Evolutionary conservation across 2,329 filamentous ascomycete species (phyloP).

Genomic region (Fusarium fracticaudum): DNA sequence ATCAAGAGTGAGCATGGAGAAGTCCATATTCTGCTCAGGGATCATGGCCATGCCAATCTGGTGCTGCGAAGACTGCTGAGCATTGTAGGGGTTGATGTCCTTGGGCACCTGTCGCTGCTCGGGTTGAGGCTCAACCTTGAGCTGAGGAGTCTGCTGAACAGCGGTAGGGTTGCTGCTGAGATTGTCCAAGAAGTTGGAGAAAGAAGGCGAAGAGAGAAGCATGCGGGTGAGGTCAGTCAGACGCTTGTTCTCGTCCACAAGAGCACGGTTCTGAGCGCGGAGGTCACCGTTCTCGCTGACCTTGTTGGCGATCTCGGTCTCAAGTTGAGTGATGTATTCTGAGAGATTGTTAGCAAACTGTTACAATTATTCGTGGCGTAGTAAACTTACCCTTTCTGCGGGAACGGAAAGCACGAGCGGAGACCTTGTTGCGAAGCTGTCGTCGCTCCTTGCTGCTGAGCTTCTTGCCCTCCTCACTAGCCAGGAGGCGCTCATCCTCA

Average conservation of each 20-base stretch:
- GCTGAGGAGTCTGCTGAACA: slow-evolving; percentile 50
- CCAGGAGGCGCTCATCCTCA: slow-evolving; percentile 90
- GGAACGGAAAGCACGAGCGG: slow-evolving; percentile 96
- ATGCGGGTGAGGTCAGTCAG: slow-evolving; percentile 81
- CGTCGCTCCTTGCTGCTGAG: slow-evolving; percentile 97
- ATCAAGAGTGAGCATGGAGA: slow-evolving; percentile 74
- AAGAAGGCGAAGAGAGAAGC: slow-evolving; percentile 82
- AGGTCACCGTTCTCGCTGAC: slow-evolving; percentile 85
- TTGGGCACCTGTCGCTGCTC: slow-evolving; percentile 67
- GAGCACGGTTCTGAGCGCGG: slow-evolving; percentile 80
- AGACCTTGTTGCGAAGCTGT: slow-evolving; percentile 98
- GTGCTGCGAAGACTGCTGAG: slow-evolving; percentile 67
- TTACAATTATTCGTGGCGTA: not conserved
- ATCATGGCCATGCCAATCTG: slow-evolving; percentile 86
- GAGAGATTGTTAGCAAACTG: slow-evolving; percentile 28
- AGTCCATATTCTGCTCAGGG: slow-evolving; percentile 80
- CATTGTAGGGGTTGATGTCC: slow-evolving; percentile 70
- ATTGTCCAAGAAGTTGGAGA: slow-evolving; percentile 81
- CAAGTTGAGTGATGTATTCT: slow-evolving; percentile 98
- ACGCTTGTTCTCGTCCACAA: slow-evolving; percentile 87
- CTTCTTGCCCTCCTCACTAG: slow-evolving; percentile 99
- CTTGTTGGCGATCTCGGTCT: slow-evolving; percentile 86
- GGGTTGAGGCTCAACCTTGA: slow-evolving; percentile 54
- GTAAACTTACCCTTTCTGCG: slow-evolving; percentile 86
- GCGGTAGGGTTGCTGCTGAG: slow-evolving; percentile 68